Evolutionary conservation across 1,139 yeast genomes (phyloP), one percentile per base, ranked within the genome.

Genomic region (Kluyveromyces marxianus): DNA sequence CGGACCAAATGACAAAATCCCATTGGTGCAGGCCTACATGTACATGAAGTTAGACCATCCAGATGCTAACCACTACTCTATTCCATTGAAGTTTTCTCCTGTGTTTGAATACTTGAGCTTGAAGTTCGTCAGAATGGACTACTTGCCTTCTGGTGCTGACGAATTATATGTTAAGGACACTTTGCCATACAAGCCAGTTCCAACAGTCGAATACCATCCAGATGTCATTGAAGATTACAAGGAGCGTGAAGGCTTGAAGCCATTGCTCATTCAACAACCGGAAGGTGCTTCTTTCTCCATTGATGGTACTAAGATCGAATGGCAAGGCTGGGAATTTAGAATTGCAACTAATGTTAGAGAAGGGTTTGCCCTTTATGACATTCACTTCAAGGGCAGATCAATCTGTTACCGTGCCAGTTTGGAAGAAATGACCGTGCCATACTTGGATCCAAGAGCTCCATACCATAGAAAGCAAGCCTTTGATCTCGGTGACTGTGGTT

Each of bases 261-360:
- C 96, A 42, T 76, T 86, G 65, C 70, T 83, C 54, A 77, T 85
- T 42, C 66, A 74, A 39, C 95, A 87, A 68, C 95, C 96, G 44
- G 94, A 87, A 59, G 96, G 96, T 51, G 84, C 95, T 25, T 83
- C 92, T 1, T 87, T 83, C 69, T 57, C 72, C n/a, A 67, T 79
- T 42, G 72, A 77, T 14, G 86, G 86, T 36, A 68, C 75, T 44
- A 81, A 79, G 65, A 77, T 87, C 53, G 69, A 73, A 50, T 87
- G 96, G 96, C 95, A 85, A 70, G 92, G 87, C 45, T 87, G 95
- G 95, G 84, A 81, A 63, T 85, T 87, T 71, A 75, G 87, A 65
- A 86, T 83, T 37, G 76, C 82, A 42, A 72, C 86, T 50, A 80
- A 80, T 57, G 81, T 79, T 44, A 83, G 96, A 72, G 96, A 87